Conservation (phyloP, 805 yeast genomes). For the Naumovozyma baii region DNA sequence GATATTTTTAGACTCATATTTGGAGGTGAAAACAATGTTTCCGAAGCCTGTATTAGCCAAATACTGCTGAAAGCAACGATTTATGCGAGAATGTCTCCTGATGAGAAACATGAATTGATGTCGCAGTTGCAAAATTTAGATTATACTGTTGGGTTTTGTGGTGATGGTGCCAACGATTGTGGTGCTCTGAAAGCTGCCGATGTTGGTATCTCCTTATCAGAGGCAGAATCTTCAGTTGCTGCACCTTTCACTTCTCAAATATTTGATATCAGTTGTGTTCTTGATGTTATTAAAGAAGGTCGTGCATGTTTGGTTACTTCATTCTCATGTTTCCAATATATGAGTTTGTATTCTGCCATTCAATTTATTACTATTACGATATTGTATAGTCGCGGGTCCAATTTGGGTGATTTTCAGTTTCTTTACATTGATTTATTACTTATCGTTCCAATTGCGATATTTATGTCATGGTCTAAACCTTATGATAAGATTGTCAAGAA, state of each 20-base stretch:
- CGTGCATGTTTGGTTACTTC: conserved; percentile 91
- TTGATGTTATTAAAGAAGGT: conserved; percentile 88
- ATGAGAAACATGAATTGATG: conserved; percentile 93
- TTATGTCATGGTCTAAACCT: conserved; percentile 97
- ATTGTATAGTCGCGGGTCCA: conserved; percentile 78
- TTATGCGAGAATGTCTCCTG: conserved; percentile 98
- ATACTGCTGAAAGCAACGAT: conserved; percentile 66
- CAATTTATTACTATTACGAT: conserved; percentile 85
- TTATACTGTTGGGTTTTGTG: conserved; percentile 94
- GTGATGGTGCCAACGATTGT: conserved; percentile 99
- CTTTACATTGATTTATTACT: conserved; percentile 84
- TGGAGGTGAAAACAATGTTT: conserved; percentile 29
- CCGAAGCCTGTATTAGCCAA: conserved; percentile 38
- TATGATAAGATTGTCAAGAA: conserved; percentile 47
- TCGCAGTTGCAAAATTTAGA: conserved; percentile 76
- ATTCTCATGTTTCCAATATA: conserved; percentile 93
- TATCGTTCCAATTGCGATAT: conserved; percentile 88
- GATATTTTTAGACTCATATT: conserved; percentile 77
- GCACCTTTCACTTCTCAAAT: conserved; percentile 92
- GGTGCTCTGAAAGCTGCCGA: conserved; percentile 98
- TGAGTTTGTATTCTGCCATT: conserved; percentile 94
- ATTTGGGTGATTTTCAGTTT: conserved; percentile 94
- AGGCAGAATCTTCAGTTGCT: conserved; percentile 97
- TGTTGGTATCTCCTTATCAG: conserved; percentile 90
- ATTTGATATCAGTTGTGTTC: conserved; percentile 87